Base-by-base conservation (phyloP, 2,329 filamentous ascomycete species). In the Paracoccidioides brasiliensis region DNA sequence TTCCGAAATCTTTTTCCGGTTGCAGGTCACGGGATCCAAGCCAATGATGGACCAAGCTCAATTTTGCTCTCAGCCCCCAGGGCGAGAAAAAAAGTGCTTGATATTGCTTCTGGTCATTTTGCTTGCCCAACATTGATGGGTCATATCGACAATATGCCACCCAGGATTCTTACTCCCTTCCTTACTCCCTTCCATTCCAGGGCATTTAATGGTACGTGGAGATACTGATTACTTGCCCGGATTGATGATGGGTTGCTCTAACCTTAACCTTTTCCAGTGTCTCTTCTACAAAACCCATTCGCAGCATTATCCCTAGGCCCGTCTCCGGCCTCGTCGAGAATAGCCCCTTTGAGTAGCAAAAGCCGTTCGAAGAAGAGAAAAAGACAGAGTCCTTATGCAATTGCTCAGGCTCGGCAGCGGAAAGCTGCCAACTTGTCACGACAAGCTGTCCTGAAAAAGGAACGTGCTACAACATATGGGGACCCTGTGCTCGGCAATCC, bases 341-440 rank as follows among this genome's bases (percentile, higher is more conserved):
- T 86, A 52, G 68, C 84, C 28, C 81, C 82, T 42, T 73, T 74
- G 53, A 77, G 41, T 38, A 32, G 14, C 51, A 57, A 54, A 37
- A 28, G 44, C 53, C 55, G 54, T 38, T 40, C 51, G n/a, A 43
- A 46, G n/a, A 55, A 44, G 37, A 53, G 46, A 46, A 58, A 56
- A 53, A 30, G 37, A n/a, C 56, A 55, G 66, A 89, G 97, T 64
- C 90, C 90, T 0, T 96, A 94, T 68, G 78, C 84, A 57, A 81
- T 86, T 71, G 85, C 85, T 3, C 88, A 94, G 71, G 84, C 88
- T 37, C 81, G 86, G 64, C 88, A 90, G 68, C 84, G 88, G 59
- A 95, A 91, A 71, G 82, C 85, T 9, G 88, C 86, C 61, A 95
- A 95, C 67, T 69, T 91, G 48, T 80, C 85, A 65, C 83, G 88